Evolutionary conservation across 2,329 filamentous ascomycete species (phyloP), one percentile per base, ranked within the genome.

Genomic region (Diplodia scrobiculata): DNA sequence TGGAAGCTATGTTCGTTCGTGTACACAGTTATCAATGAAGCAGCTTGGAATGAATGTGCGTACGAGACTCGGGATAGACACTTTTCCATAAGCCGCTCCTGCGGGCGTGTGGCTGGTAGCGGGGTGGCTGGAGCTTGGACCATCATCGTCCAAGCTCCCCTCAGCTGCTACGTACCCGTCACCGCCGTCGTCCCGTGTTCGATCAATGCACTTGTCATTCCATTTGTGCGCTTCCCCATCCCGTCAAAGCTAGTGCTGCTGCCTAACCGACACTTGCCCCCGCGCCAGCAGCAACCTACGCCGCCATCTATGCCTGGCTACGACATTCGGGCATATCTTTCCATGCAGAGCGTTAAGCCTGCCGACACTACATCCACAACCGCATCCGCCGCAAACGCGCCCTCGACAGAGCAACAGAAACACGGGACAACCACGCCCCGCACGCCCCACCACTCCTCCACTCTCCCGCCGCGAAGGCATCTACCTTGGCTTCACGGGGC

Each of bases 41-140:
- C 34, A 25, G 7, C 48, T 32, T 14, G 4, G 7, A 11, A 4
- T 50, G 38, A 11, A 48, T 45, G 41, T 19, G 41, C 41, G 41
- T 19, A 19, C n/a, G 7, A 45, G n/a, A 9, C 2, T 45, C 34
- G 10, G 32, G 34, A 36, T 36, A 36, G 34, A 36, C 10, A 11
- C 34, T 11, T 36, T 36, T 36, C 10, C 34, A 36, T 10, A 11
- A 17, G 27, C 27, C 21, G 17, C 27, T n/a, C 14, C 50, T 58
- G 55, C 55, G 27, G 17, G 52, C 27, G n/a, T 53, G 62, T 63
- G 60, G 60, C 60, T 63, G 47, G 60, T 54, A n/a, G 25, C 21
- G n/a, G 10, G 29, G 48, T 51, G 60, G 48, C 48, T 53, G 60
- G 62, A 64, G 62, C 62, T 64, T 64, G 34, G 62, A 25, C 62